A percentile compares a stretch with the other conserved stretches of the same genome.
Evolutionary conservation across 768 basidiomycete species (phyloP).

Genomic region (Erythrobasidium yunnanense): DNA sequence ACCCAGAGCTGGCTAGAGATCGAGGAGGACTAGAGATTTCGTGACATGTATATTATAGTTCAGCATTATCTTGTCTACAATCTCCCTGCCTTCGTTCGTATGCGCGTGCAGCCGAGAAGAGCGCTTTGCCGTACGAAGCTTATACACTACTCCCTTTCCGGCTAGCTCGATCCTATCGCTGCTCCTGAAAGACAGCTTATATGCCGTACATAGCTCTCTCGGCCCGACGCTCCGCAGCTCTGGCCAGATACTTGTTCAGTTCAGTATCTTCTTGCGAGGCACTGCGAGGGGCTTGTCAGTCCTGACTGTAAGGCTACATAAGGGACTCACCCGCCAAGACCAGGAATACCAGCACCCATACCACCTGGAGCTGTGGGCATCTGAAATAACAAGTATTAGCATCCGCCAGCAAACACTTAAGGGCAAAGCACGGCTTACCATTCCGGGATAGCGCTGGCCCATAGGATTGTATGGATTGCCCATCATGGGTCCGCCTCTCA

Average conservation of each 20-base stretch:
- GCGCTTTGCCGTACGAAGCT: no score
- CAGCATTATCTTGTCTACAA: neutral
- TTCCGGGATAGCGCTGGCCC: neutral
- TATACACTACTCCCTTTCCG: no score
- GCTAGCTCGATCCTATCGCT: no score
- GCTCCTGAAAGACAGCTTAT: no score
- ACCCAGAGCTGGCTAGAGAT: constrained; percentile 17
- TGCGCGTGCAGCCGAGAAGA: no score
- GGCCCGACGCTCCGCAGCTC: neutral
- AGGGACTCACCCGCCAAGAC: no score
- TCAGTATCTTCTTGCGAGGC: neutral
- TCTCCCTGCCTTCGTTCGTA: neutral
- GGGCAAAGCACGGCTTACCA: neutral
- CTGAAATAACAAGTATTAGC: no score
- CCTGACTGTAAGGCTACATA: no score
- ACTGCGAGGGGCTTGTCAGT: no score
- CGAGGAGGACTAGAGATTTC: neutral
- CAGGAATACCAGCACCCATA: no score
- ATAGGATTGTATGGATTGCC: neutral
- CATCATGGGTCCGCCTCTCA: neutral
- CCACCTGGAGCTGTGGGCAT: no score
- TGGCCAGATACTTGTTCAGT: neutral
- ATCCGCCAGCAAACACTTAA: no score
- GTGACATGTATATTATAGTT: neutral
- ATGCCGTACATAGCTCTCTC: neutral